phyloP scores from a whole-genome alignment of 2,329 filamentous ascomycete species.

The Colletotrichum tanaceti region DNA sequence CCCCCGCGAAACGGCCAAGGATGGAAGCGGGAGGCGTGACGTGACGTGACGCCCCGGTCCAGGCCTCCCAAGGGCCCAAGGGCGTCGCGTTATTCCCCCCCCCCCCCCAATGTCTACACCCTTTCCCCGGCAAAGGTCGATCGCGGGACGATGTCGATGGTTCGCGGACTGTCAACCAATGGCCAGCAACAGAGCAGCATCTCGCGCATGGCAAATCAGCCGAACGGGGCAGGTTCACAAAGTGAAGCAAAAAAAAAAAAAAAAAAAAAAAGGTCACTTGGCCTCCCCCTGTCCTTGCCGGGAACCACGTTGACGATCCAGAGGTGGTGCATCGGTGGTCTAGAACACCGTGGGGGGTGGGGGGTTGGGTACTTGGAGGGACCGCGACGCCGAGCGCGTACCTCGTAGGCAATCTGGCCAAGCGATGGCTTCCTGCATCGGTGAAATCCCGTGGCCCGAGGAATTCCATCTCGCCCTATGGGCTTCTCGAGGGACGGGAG shows the following conservation, averaged over 20 bases:
- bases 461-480: too few species aligned
- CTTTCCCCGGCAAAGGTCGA: neutral
- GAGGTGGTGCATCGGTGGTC: too few species aligned
- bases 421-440: too few species aligned
- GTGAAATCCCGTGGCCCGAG: too few species aligned
- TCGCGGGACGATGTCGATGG: neutral
- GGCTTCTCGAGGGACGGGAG: too few species aligned
- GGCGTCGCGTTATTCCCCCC: neutral
- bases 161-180: conserved; percentile 2
- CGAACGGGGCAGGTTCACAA: neutral
- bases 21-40: neutral
- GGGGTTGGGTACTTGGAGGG: too few species aligned
- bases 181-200: neutral
- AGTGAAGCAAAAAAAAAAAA: neutral
- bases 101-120: neutral
- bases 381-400: too few species aligned
- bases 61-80: neutral
- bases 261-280: too few species aligned
- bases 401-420: too few species aligned
- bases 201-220: neutral
- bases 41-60: conserved; percentile 32
- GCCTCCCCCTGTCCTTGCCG: too few species aligned
- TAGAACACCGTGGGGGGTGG: too few species aligned
- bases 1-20: neutral
- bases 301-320: too few species aligned